Evolutionary conservation across 2,329 filamentous ascomycete genomes (phyloP).

Genomic region (Claviceps monticola): DNA sequence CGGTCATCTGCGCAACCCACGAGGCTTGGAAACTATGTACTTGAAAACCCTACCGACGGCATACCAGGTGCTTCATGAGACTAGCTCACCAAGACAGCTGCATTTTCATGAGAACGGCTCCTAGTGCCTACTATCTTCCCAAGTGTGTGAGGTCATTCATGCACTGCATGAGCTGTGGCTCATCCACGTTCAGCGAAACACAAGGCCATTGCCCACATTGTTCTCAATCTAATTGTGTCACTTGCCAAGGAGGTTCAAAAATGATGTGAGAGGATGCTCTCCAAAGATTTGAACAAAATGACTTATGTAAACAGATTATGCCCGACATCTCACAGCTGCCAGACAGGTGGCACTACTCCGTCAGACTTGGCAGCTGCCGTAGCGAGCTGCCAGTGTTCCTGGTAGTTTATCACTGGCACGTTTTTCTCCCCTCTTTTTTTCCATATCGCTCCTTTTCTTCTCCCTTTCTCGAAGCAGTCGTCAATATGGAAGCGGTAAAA

Average conservation of each 20-base stretch:
- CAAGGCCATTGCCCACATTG: neutral
- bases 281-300: no score
- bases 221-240: neutral
- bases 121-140: neutral
- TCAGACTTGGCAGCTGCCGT: neutral
- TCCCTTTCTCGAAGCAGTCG: neutral
- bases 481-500: neutral
- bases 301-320: no score
- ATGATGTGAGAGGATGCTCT: neutral
- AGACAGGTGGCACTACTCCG: neutral
- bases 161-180: neutral
- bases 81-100: neutral
- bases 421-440: neutral
- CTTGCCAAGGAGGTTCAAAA: neutral
- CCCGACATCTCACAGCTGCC: neutral
- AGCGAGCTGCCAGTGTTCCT: slow-evolving; percentile 1
- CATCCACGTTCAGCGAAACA: neutral
- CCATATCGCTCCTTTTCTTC: neutral
- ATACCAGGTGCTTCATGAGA: neutral
- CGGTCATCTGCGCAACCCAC: neutral
- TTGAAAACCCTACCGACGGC: neutral
- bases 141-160: neutral
- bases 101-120: neutral
- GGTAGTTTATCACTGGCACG: neutral
- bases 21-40: neutral